Conservation (phyloP, 768 basidiomycete species). For the Neoboletus magnificus region DNA sequence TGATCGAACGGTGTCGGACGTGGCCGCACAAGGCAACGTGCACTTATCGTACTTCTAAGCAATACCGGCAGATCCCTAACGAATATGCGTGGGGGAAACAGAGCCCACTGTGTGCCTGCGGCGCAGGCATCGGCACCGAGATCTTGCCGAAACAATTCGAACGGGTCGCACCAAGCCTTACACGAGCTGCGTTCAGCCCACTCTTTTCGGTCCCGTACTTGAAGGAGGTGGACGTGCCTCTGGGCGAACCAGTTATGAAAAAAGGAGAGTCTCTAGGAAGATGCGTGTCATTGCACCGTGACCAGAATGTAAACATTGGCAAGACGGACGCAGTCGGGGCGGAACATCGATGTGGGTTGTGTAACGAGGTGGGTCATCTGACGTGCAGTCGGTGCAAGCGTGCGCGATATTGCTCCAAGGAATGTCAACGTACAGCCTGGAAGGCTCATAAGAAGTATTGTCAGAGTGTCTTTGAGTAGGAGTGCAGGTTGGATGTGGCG, state of each 20-base stretch:
- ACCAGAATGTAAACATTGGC: neutral
- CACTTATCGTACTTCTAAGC: conserved; percentile 23
- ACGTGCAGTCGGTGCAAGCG: conserved; percentile 36
- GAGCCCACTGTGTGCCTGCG: conserved; percentile 14
- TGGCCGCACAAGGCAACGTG: conserved; percentile 49
- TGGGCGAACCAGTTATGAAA: neutral
- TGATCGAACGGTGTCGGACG: conserved; percentile 52
- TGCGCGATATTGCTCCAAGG: conserved; percentile 40
- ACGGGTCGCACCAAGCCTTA: conserved; percentile 39
- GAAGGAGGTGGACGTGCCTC: conserved; percentile 25
- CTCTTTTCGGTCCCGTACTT: conserved; percentile 51
- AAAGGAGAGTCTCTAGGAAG: neutral
- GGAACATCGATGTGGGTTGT: neutral
- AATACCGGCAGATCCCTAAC: conserved; percentile 12
- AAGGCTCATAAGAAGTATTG: conserved; percentile 10
- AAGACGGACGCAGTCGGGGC: neutral
- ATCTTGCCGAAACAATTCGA: conserved; percentile 33
- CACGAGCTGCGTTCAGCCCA: conserved; percentile 51
- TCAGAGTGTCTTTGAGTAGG: neutral
- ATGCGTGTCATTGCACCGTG: neutral
- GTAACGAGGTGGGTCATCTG: conserved; percentile 12
- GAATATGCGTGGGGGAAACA: conserved; percentile 1
- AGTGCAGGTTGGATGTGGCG: neutral
- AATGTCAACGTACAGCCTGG: conserved; percentile 34
- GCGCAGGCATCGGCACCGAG: conserved; percentile 12